These are phyloP conservation scores for California macrophylla DNA, from an alignment of 441 rosid species.

Conservation along the genomic window DNA sequence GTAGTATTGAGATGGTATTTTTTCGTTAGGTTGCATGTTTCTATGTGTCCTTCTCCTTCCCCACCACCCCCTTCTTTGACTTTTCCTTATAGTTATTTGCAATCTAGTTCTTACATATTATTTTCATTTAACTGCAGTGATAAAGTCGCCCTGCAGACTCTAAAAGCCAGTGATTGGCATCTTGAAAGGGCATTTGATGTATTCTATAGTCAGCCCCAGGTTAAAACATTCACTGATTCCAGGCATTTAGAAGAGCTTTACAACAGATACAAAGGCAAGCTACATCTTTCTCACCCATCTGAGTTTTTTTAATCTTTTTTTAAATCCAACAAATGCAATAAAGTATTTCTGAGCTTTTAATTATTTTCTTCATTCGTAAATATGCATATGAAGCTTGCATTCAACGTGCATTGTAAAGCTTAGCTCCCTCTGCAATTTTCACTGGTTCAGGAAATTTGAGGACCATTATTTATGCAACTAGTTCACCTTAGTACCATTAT, in stretches of 20 bases:
- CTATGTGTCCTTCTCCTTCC: neutral
- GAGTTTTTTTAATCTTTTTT: too few species aligned
- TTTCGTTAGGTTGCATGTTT: neutral
- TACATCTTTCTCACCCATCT: neutral
- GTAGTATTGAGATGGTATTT: neutral
- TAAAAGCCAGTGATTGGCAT: constrained; percentile 84
- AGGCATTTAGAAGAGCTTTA: constrained; percentile 90
- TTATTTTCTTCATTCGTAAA: neutral
- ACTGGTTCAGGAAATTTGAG: too few species aligned
- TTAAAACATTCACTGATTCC: constrained; percentile 55
- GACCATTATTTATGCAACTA: too few species aligned
- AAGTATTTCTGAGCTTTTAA: neutral
- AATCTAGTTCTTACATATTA: neutral
- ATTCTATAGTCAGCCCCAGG: constrained; percentile 78
- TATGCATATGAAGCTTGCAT: neutral
- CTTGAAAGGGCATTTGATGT: constrained; percentile 85
- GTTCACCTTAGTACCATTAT: too few species aligned
- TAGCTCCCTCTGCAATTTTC: neutral
- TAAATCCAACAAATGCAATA: neutral
- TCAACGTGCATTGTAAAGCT: neutral
- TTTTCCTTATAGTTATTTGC: neutral
- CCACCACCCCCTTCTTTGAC: neutral
- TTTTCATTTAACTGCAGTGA: constrained; percentile 46
- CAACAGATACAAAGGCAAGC: constrained; percentile 75
- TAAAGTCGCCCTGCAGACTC: constrained; percentile 63